These are phyloP conservation scores for Neurospora sp. DNA, from an alignment of 495 filamentous ascomycete genomes.

Conservation along the genomic window DNA sequence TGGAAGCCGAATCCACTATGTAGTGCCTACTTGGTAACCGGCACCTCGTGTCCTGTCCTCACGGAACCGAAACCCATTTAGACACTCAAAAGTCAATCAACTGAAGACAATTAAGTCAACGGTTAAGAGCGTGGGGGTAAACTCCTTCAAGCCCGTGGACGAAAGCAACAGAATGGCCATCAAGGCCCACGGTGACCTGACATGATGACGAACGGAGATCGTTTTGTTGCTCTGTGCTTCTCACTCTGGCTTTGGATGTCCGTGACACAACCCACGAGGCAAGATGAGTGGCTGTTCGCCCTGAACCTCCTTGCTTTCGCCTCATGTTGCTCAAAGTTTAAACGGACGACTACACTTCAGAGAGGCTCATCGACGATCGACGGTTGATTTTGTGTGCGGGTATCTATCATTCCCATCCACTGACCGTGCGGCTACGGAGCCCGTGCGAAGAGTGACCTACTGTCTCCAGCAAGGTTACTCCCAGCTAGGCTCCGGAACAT, in stretches of 20 bases:
- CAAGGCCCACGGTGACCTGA: neutral
- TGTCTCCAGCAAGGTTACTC: neutral
- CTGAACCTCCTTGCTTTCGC: neutral
- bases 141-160: neutral
- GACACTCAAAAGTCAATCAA: neutral
- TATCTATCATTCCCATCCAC: neutral
- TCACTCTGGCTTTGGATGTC: neutral
- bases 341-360: neutral
- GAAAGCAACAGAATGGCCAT: neutral
- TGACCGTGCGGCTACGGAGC: neutral
- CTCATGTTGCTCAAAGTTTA: neutral
- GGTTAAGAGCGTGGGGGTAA: neutral
- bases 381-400: neutral
- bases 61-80: neutral
- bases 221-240: neutral
- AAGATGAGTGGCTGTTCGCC: neutral
- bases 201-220: neutral
- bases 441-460: neutral
- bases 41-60: neutral
- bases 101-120: neutral
- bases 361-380: neutral
- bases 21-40: neutral
- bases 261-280: neutral
- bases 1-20: neutral
- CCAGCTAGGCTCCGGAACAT: neutral